Evolutionary conservation across 768 basidiomycete genomes (phyloP), one percentile per base, ranked within the genome.

Genomic region (Tulasnella sp.): DNA sequence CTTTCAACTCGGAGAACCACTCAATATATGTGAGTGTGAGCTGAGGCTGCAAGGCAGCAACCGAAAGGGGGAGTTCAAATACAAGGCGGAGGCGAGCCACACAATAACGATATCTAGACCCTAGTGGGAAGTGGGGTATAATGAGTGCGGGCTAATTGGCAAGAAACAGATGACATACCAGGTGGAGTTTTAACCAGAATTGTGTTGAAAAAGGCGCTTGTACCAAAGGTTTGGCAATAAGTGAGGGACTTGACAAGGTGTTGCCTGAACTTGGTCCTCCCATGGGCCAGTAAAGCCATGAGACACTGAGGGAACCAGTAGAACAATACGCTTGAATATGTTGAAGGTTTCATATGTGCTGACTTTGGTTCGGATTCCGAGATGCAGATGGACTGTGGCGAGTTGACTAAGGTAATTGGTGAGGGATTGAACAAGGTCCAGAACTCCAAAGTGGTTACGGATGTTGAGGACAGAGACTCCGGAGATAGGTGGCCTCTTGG

Each of bases 1-100:
- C 67, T 58, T 11, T 29, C 34, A 54, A 81, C 68, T 0, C 77
- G 67, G 77, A 80, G 77, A 80, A 82, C 79, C 80, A 82, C 37
- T 82, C 77, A 31, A 82, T 49, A 58, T 82, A 82, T 1, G 81
- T 79, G n/a, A 82, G 77, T 0, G 77, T 77, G 22, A 70, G 76
- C 5, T 76, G 29, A 29, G 70, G 75, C 14, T 67, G 19, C 4
- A 77, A 79, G 25, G 78, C 73, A 29, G 72, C 39, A 11, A 3
- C 25, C 22, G 80, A 78, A 0, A 79, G 19, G 6, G 36, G 76
- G 49, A 81, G 80, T 15, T 80, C 75, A 0, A 67, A 25, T 8
- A 40, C 67, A 6, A 81, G 71, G 58, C 77, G 79, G 0, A 71
- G 78, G 11, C 77, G 79, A 45, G 64, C 49, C 0, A 45, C 37